Conservation (phyloP, 1,284 basidiomycete species). For the Tilletia walkeri region DNA sequence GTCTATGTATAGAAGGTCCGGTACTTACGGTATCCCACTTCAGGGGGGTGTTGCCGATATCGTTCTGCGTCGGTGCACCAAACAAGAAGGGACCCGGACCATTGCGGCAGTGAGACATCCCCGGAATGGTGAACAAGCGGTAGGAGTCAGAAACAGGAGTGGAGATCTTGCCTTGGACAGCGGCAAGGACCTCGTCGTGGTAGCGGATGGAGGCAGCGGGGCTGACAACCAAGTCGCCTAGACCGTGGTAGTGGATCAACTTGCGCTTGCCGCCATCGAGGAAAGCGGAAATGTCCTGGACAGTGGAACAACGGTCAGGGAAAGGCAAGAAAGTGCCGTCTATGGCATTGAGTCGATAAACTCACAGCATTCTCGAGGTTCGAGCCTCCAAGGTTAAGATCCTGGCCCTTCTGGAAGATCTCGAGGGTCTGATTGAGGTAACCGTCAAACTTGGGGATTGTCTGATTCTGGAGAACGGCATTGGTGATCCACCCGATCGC, state of each 20-base stretch:
- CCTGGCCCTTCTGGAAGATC: constrained; percentile 23
- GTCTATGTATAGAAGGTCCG: no score
- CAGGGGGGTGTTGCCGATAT: constrained; percentile 24
- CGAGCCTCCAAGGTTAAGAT: constrained; percentile 15
- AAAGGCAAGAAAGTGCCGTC: neutral
- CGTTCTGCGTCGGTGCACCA: constrained; percentile 23
- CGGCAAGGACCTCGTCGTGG: constrained; percentile 20
- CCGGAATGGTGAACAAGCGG: constrained; percentile 33
- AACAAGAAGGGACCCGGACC: constrained; percentile 26
- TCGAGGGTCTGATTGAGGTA: constrained; percentile 27
- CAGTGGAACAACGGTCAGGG: neutral
- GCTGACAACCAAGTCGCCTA: constrained; percentile 27
- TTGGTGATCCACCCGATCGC: constrained; percentile 48
- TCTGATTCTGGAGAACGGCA: constrained; percentile 30
- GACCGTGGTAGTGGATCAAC: constrained; percentile 38
- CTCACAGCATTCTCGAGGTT: constrained; percentile 23
- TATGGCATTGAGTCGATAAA: neutral
- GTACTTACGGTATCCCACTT: constrained; percentile 20
- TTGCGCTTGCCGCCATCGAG: constrained; percentile 16
- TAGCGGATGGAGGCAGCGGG: constrained; percentile 25
- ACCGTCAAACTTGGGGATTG: constrained; percentile 16
- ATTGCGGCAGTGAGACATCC: constrained; percentile 33
- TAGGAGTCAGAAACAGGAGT: constrained; percentile 25
- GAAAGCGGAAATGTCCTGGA: constrained; percentile 27
- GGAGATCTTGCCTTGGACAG: constrained; percentile 10